Evolutionary conservation across 2,329 filamentous ascomycete genomes (phyloP).

Genomic region (Penicillium thymicola): DNA sequence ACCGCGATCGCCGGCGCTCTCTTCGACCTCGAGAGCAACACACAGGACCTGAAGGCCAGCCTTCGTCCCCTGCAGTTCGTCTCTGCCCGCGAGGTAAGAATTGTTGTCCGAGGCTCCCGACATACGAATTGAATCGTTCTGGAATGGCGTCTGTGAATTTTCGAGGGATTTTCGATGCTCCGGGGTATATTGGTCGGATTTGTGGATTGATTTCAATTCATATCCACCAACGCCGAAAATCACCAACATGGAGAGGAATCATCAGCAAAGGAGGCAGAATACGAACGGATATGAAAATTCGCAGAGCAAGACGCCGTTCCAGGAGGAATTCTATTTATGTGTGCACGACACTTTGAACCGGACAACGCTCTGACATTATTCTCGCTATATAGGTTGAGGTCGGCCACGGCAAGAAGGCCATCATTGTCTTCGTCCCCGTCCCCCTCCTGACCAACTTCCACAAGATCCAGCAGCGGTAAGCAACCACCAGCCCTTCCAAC

Average conservation of each 20-base stretch:
- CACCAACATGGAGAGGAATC: background rate
- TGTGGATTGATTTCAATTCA: constrained; percentile 14
- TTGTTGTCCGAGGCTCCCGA: constrained; percentile 11
- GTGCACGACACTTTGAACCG: constrained; percentile 10
- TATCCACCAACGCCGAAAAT: constrained; percentile 3
- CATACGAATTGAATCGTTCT: constrained; percentile 8
- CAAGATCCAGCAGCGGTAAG: constrained; percentile 99
- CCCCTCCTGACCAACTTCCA: constrained; percentile 98
- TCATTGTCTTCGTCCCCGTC: constrained; percentile 99
- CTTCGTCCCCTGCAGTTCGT: constrained; percentile 98
- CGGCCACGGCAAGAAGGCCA: constrained; percentile 99
- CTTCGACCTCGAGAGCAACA: constrained; percentile 99
- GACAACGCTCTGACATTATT: constrained; percentile 27
- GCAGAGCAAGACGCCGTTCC: constrained; percentile 9
- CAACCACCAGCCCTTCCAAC: constrained; percentile 9
- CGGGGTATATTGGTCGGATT: constrained; percentile 14
- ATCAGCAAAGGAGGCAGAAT: background rate
- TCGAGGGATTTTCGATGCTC: constrained; percentile 10
- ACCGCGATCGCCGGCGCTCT: constrained; percentile 94
- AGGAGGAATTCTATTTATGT: constrained; percentile 9
- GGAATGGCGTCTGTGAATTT: constrained; percentile 19
- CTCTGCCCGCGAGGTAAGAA: constrained; percentile 96
- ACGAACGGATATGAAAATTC: background rate
- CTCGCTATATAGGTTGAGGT: constrained; percentile 82
- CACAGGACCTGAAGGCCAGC: constrained; percentile 91